These are phyloP conservation scores for Yarrowia galli DNA, from an alignment of 1,139 yeast genomes.

Conservation along the genomic window DNA sequence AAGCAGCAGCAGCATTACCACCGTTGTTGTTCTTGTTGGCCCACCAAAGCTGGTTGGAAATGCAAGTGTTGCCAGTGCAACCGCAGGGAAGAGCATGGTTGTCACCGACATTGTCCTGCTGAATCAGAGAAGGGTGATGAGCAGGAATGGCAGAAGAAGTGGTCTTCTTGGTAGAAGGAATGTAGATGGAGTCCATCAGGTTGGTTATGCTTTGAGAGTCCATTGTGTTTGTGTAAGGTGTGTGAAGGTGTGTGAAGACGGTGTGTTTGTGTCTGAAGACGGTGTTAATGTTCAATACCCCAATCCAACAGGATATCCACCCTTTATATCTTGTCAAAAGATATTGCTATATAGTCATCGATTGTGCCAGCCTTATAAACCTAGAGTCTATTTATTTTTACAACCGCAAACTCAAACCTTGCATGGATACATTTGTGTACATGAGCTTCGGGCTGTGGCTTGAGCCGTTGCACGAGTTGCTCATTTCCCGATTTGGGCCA, in stretches of 20 bases:
- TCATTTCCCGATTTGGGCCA: conserved; percentile 11
- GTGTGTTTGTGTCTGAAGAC: neutral
- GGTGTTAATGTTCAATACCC: neutral
- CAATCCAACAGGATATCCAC: neutral
- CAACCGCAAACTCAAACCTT: conserved; percentile 2
- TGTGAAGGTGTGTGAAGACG: conserved; percentile 13
- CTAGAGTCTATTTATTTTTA: conserved; percentile 12
- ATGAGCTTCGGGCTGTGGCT: conserved; percentile 11
- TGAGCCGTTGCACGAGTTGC: conserved; percentile 32
- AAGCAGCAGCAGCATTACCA: conserved; percentile 6
- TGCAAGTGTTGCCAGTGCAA: conserved; percentile 57
- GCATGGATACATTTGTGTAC: conserved; percentile 19
- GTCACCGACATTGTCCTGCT: conserved; percentile 57
- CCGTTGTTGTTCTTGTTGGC: conserved; percentile 44
- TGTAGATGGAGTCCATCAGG: conserved; percentile 56
- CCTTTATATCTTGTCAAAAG: conserved; percentile 8
- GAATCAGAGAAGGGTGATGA: conserved; percentile 59
- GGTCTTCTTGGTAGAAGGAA: conserved; percentile 51
- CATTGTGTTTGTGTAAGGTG: conserved; percentile 47
- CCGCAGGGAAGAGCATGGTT: conserved; percentile 58
- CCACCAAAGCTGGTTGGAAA: conserved; percentile 59
- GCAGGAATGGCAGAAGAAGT: conserved; percentile 50
- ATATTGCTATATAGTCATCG: conserved; percentile 26
- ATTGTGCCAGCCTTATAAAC: conserved; percentile 29
- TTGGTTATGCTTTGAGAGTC: conserved; percentile 54